These are phyloP conservation scores for Thelonectria discophora DNA, from an alignment of 2,329 filamentous ascomycete genomes.

Conservation along the genomic window DNA sequence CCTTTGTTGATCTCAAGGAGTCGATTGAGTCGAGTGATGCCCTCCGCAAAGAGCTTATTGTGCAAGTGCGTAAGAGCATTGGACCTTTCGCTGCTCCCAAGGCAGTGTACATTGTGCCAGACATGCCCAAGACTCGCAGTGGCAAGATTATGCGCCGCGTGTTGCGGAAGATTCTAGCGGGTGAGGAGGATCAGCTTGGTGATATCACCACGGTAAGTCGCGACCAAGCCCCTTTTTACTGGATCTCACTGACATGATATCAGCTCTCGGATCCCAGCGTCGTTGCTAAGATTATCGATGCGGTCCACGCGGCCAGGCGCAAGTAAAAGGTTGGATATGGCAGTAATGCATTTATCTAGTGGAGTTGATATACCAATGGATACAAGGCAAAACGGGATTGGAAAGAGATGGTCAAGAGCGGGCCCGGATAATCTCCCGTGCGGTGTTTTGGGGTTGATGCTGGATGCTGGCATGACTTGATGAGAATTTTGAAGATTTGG, in stretches of 20 bases:
- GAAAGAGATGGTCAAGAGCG: conserved; percentile 24
- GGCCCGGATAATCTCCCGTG: conserved; percentile 30
- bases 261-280: conserved; percentile 90
- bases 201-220: conserved; percentile 86
- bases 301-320: conserved; percentile 72
- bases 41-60: conserved; percentile 89
- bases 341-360: conserved; percentile 30
- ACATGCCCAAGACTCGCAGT: conserved; percentile 95
- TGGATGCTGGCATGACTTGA: conserved; percentile 35
- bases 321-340: conserved; percentile 50
- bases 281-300: conserved; percentile 87
- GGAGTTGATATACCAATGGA: conserved; percentile 43
- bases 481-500: conserved; percentile 30
- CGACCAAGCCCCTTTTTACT: no score
- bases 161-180: conserved; percentile 94
- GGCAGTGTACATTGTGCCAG: conserved; percentile 87
- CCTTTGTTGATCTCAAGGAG: conserved; percentile 93
- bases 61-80: conserved; percentile 97
- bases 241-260: conserved; percentile 30
- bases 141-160: conserved; percentile 99
- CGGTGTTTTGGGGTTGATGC: conserved; percentile 41
- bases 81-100: conserved; percentile 97
- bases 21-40: conserved; percentile 78
- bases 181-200: conserved; percentile 95
- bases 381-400: conserved; percentile 35